Evolutionary conservation across 176 grass and related monocot genomes (phyloP), one percentile per base, ranked within the genome.

Genomic region (Tillandsia fasciculata): DNA sequence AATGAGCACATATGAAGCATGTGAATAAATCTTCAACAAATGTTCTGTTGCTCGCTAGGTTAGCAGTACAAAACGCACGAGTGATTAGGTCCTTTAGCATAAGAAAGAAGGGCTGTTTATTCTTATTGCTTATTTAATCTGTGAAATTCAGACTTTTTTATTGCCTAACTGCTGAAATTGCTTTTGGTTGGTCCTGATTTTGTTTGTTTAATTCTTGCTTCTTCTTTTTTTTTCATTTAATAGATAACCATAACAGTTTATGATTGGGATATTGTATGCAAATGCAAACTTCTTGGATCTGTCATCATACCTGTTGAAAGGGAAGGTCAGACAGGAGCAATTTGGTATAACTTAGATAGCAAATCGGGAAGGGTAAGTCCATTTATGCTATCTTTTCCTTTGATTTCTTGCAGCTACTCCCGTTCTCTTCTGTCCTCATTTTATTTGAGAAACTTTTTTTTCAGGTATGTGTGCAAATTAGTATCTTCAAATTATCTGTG

Each of bases 301-400:
- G 82, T 83, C 72, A 82, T 77, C 70, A 54, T 93, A 75, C 74
- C 72, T 15, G 70, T 97, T 70, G 76, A 82, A 18, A 69, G 76
- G 51, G 77, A 92, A 86, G 87, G 88, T 11, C 53, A 85, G 77
- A 86, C 61, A 1, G 89, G 72, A 48, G 89, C 86, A 26, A 74
- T 70, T 68, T 97, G 94, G 89, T 91, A 90, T 56, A 86, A 85
- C 27, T 88, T 97, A 15, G 94, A 97, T 74, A 92, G 82, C 68
- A 90, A 80, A 85, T 79, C 52, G 69, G 86, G 86, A 72, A 81
- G 87, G 84, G 94, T 92, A 85, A 51, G 26, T 63, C 12, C 9
- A 49, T 20, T 11, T 48, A 4, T 69, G 24, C 27, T 13, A 63
- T 26, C 8, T 7, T 59, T 49, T 58, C 6, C 48, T 53, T 61